Evolutionary conservation across 768 basidiomycete genomes (phyloP).

Genomic region (Lentinula boryana): DNA sequence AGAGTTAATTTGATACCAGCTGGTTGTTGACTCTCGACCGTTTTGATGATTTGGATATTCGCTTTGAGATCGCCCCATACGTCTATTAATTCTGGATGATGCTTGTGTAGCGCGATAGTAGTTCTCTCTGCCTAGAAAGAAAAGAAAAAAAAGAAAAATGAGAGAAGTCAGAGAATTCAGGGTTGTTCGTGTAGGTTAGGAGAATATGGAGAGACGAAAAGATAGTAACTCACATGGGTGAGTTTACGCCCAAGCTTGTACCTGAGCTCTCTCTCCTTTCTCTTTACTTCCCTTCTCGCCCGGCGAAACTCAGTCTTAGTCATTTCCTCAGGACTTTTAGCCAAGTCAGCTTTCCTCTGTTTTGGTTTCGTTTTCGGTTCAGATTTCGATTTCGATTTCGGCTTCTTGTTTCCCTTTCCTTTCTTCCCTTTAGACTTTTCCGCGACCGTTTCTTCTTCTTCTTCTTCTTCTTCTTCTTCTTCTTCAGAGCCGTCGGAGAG

Average conservation of each 20-base stretch:
- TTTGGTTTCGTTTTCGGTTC: background rate
- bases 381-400: background rate
- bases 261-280: slow-evolving; percentile 45
- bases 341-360: background rate
- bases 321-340: slow-evolving; percentile 19
- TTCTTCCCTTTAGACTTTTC: slow-evolving; percentile 24
- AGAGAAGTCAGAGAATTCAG: too few species aligned
- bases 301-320: slow-evolving; percentile 17
- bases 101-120: slow-evolving; percentile 50
- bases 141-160: too few species aligned
- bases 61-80: slow-evolving; percentile 86
- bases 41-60: slow-evolving; percentile 52
- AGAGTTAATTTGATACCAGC: slow-evolving; percentile 76
- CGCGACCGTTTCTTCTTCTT: slow-evolving; percentile 11
- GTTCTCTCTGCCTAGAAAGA: slow-evolving; percentile 63
- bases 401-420: background rate
- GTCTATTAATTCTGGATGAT: slow-evolving; percentile 76
- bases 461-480: slow-evolving; percentile 12
- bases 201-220: background rate
- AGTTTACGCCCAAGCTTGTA: slow-evolving; percentile 66
- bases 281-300: slow-evolving; percentile 22
- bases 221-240: slow-evolving; percentile 48
- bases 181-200: too few species aligned
- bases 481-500: slow-evolving; percentile 20
- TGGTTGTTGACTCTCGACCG: slow-evolving; percentile 74